Base-by-base conservation (phyloP, 768 basidiomycete species). In the Fibroporia radiculosa region DNA sequence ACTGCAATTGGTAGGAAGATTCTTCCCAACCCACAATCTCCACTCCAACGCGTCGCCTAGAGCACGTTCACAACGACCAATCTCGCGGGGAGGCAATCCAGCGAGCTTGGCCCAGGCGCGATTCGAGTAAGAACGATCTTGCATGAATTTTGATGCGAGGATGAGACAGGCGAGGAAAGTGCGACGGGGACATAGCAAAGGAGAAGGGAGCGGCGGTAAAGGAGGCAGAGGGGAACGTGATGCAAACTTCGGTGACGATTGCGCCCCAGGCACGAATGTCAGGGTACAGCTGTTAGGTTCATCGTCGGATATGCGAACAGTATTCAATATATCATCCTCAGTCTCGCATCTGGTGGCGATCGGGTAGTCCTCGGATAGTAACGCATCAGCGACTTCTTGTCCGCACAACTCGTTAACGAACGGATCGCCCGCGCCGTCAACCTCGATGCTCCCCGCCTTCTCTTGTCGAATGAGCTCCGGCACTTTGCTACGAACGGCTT, bases 61-160 rank as follows among this genome's bases (percentile, higher is more conserved):
- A 1, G 86, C 87, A 19, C 87, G 79, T 63, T 97, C 93, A 58
- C 90, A 93, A 14, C 80, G 77, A 29, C 88, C 82, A 41, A 97
- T 86, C 68, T 97, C 93, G 32, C 80, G 68, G 4, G 89, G 80
- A 0, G 83, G 78, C 2, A 97, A 73, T 14, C 92, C 91, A n/a
- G 86, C 87, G 5, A 97, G 74, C 57, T 93, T 92, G 1, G 88
- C 86, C 93, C 93, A 96, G 14, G 93, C 92, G 22, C 81, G 78
- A 61, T 96, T 95, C 12, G 89, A 92, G 56, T 93, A 96, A 33
- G 87, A 90, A 40, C 88, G 82, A 57, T 97, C 93, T 66, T 93
- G 91, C 49, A 86, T 80, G 59, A 93, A 93, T 56, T 97, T 97
- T 13, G 86, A 84, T 0, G 93, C 93, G 41, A 91, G 72, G 45